Base-by-base conservation (phyloP, 73 alveolate genomes). In the Stentor coeruleus region DNA sequence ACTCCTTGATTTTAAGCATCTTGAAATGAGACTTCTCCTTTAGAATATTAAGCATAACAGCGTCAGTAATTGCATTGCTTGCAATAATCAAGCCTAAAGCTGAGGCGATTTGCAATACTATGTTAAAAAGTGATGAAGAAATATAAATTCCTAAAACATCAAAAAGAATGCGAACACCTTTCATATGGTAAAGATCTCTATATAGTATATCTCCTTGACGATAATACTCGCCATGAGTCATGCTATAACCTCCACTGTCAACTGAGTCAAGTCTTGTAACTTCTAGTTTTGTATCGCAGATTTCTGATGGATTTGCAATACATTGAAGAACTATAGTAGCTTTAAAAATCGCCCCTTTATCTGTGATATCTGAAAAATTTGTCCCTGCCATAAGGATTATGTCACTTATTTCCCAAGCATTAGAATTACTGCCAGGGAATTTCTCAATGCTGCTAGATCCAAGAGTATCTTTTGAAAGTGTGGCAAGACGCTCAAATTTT, bases 331-430 rank as follows among this genome's bases (percentile, higher is more conserved):
- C 79, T 20, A 66, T 26, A 28, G 79, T 20, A 26, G 37, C 79
- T 66, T 66, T 20, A 66, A 66, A 20, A 20, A 66, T 15, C 11
- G 79, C 79, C n/a, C 79, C 79, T 66, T 66, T 66, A 66, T 66
- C 79, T 28, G 79, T 33, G 79, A 66, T 66, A 20, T 66, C 42
- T 1, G 79, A 66, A 33, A 66, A 66, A 33, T 66, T 66, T 20
- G 40, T 66, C 41, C 79, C 79, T 0, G 79, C 37, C 41, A 66
- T 20, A 15, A 26, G 79, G 11, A 31, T 66, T 20, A 66, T 66
- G 33, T 66, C 79, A 66, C 37, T 66, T 14, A 66, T 40, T 33
- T 66, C 79, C 79, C 79, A 66, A 20, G 79, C 79, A 66, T 66
- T 33, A 0, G 79, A 66, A 33, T 66, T 33, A 20, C n/a, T 26